Percentiles rank a stretch among this genome's conserved stretches.
These are phyloP conservation scores for Stachybotrys chlorohalonatus DNA, from an alignment of 2,329 filamentous ascomycete genomes.

Conservation along the genomic window DNA sequence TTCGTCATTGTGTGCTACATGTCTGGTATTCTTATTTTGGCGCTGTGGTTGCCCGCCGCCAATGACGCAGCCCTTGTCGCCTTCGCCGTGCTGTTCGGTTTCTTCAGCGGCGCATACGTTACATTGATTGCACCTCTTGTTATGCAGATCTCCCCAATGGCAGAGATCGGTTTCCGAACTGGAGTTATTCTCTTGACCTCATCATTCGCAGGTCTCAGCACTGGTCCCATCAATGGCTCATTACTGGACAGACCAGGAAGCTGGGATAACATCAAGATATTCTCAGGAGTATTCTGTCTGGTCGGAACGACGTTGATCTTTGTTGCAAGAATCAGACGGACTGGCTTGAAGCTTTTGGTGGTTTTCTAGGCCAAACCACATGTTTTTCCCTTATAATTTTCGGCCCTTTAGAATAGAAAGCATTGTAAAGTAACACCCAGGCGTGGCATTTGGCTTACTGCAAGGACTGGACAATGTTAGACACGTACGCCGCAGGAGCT, in stretches of 20 bases:
- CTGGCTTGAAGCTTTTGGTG: slow-evolving; percentile 13
- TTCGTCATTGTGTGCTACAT: slow-evolving; percentile 32
- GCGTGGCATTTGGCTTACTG: too few relatives aligned
- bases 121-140: slow-evolving; percentile 8
- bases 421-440: too few relatives aligned
- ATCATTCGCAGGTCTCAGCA: slow-evolving; percentile 45
- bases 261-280: slow-evolving; percentile 27
- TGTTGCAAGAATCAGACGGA: slow-evolving; percentile 13
- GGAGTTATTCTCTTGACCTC: slow-evolving; percentile 40
- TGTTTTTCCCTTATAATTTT: too few relatives aligned
- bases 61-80: slow-evolving; percentile 13
- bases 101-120: slow-evolving; percentile 21
- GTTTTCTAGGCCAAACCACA: slow-evolving; percentile 11
- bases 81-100: slow-evolving; percentile 23
- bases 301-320: slow-evolving; percentile 17
- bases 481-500: too few relatives aligned
- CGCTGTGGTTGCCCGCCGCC: slow-evolving; percentile 24
- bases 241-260: slow-evolving; percentile 19
- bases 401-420: too few relatives aligned
- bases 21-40: slow-evolving; percentile 20
- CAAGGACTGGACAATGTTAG: too few relatives aligned
- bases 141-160: slow-evolving; percentile 6
- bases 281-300: slow-evolving; percentile 21
- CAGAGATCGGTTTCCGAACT: slow-evolving; percentile 19
- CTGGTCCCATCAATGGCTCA: slow-evolving; percentile 47